These are phyloP conservation scores for Pseudogymnoascus sp. DNA, from an alignment of 2,329 filamentous ascomycete species.

Conservation along the genomic window DNA sequence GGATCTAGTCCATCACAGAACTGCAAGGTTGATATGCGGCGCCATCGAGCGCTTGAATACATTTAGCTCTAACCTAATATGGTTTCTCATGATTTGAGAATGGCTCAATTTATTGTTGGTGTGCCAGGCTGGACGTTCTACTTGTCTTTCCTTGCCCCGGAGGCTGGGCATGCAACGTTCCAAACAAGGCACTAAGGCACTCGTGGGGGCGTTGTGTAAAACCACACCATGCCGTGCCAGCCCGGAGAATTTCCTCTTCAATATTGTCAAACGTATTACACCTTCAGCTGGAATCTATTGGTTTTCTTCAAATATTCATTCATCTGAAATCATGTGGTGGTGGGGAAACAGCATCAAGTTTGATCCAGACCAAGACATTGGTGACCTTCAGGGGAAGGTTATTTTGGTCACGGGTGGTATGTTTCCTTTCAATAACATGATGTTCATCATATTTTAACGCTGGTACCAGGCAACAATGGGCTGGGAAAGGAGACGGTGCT, in stretches of 20 bases:
- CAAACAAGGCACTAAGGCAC: neutral
- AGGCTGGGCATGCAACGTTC: neutral
- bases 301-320: neutral
- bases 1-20: neutral
- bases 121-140: no score
- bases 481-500: conserved; percentile 1
- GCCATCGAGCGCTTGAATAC: neutral
- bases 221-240: neutral
- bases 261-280: neutral
- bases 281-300: neutral
- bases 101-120: neutral
- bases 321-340: neutral
- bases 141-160: neutral
- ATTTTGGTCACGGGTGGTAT: conserved; percentile 40
- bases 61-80: neutral
- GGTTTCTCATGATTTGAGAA: neutral
- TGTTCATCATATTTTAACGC: neutral
- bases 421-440: conserved; percentile 16
- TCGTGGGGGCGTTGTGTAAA: neutral
- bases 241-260: neutral
- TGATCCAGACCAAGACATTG: conserved; percentile 30
- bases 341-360: conserved; percentile 18
- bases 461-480: neutral
- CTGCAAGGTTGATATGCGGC: neutral
- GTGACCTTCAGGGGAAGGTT: conserved; percentile 32